These are phyloP conservation scores for Hypomontagnella submonticulosa DNA, from an alignment of 495 filamentous ascomycete genomes.

Conservation along the genomic window DNA sequence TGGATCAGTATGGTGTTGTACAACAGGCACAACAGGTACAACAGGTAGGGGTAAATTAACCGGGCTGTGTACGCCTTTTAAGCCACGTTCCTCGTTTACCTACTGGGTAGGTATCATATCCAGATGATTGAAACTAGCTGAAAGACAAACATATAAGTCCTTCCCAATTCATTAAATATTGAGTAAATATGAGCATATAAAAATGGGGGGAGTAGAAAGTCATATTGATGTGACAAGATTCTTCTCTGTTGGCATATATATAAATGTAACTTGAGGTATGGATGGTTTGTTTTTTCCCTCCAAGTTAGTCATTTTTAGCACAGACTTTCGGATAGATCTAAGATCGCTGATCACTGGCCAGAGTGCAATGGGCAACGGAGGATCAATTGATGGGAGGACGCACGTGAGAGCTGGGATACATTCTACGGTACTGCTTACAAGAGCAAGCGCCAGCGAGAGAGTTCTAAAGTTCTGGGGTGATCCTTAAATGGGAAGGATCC, in stretches of 20 bases:
- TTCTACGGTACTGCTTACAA: no score
- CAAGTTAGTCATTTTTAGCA: conserved; percentile 10
- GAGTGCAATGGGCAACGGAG: no score
- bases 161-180: not conserved
- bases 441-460: no score
- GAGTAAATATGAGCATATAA: no score
- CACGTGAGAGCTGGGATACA: conserved; percentile 21
- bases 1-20: conserved; percentile 18
- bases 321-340: conserved; percentile 26
- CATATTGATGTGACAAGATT: no score
- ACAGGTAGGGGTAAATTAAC: conserved; percentile 26
- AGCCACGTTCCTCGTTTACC: conserved; percentile 10
- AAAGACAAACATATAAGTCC: not conserved
- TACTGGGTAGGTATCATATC: no score
- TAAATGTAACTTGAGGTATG: no score
- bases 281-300: no score
- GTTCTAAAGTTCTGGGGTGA: no score
- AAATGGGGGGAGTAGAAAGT: no score
- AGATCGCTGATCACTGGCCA: conserved; percentile 22
- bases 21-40: conserved; percentile 31
- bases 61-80: conserved; percentile 11
- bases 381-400: not conserved
- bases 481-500: no score
- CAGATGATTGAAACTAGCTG: not conserved
- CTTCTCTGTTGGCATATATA: no score